Percentiles rank a stretch among this genome's conserved stretches.
Evolutionary conservation across 192 early-diverging fungal species (phyloP).

Genomic region (Dissophora ornata): DNA sequence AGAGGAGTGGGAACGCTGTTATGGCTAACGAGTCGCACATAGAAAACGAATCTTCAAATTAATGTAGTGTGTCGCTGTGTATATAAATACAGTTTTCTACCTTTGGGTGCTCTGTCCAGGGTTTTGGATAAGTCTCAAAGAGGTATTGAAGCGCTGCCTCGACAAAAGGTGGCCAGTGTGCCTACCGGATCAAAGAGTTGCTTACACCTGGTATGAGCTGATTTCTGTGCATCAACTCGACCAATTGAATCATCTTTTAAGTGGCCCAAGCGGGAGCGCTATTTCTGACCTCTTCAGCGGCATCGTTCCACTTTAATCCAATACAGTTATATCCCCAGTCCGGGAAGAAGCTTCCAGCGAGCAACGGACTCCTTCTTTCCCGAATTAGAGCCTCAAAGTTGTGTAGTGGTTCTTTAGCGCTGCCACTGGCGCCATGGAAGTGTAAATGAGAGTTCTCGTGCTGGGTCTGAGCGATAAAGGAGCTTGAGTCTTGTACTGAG

Average conservation of each 20-base stretch:
- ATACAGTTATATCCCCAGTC: constrained; percentile 23
- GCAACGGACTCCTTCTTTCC: neutral
- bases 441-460: too few relatives aligned
- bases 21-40: neutral
- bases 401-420: neutral
- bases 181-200: too few relatives aligned
- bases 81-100: too few relatives aligned
- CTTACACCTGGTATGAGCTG: too few relatives aligned
- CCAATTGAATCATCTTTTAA: too few relatives aligned
- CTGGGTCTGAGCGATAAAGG: too few relatives aligned
- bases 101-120: constrained; percentile 7
- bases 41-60: neutral
- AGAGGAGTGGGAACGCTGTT: neutral
- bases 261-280: too few relatives aligned
- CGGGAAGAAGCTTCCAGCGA: constrained; percentile 16
- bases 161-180: constrained; percentile 12
- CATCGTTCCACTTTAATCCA: constrained; percentile 13
- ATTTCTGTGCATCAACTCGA: neutral
- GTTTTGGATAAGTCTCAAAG: constrained; percentile 8
- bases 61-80: too few relatives aligned
- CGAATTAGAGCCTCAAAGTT: constrained; percentile 12
- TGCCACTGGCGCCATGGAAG: too few relatives aligned
- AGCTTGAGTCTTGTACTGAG: neutral
- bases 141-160: constrained; percentile 10
- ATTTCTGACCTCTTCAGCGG: constrained; percentile 11